A percentile compares a stretch with the other conserved stretches of the same genome.
These are phyloP conservation scores for Avicennia marina DNA, from an alignment of 257 asterid species.

Conservation along the genomic window DNA sequence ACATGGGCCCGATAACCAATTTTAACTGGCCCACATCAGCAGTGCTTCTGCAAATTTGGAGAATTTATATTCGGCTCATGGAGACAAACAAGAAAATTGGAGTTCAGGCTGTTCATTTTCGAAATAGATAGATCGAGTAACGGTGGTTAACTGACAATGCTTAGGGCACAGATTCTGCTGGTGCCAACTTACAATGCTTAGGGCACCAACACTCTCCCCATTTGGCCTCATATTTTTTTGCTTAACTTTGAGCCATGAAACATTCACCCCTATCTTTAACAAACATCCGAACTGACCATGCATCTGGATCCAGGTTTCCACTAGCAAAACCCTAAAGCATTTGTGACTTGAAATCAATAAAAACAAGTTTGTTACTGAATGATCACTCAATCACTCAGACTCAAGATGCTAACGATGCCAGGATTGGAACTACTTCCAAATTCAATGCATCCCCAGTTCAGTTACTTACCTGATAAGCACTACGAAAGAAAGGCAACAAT, in stretches of 20 bases:
- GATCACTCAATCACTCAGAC: constrained; percentile 5
- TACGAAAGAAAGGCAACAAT: constrained; percentile 90
- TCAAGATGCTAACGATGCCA: constrained; percentile 11
- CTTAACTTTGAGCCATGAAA: constrained; percentile 90
- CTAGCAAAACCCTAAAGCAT: constrained; percentile 86
- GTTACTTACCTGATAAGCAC: constrained; percentile 85
- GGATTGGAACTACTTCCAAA: not conserved
- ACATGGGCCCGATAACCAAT: constrained; percentile 96
- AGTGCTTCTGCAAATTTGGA: constrained; percentile 43
- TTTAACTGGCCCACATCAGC: constrained; percentile 95
- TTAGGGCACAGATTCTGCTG: constrained; percentile 5
- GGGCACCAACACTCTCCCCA: constrained; percentile 99
- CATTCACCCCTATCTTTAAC: constrained; percentile 96
- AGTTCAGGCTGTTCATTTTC: too few species aligned
- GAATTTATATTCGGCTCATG: not conserved
- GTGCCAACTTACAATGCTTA: constrained; percentile 74
- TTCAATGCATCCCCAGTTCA: not conserved
- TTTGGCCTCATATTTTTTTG: constrained; percentile 97
- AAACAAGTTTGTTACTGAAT: not conserved
- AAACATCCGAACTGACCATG: constrained; percentile 74
- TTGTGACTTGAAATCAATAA: constrained; percentile 8
- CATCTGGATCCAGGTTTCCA: constrained; percentile 92
- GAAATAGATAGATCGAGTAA: too few species aligned
- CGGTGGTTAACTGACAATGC: too few species aligned
- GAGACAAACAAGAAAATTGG: not conserved